A percentile compares a stretch with the other conserved stretches of the same genome.
Evolutionary conservation across 108 stramenopile genomes (phyloP).

Genomic region (Fistulifera pelliculosa): DNA sequence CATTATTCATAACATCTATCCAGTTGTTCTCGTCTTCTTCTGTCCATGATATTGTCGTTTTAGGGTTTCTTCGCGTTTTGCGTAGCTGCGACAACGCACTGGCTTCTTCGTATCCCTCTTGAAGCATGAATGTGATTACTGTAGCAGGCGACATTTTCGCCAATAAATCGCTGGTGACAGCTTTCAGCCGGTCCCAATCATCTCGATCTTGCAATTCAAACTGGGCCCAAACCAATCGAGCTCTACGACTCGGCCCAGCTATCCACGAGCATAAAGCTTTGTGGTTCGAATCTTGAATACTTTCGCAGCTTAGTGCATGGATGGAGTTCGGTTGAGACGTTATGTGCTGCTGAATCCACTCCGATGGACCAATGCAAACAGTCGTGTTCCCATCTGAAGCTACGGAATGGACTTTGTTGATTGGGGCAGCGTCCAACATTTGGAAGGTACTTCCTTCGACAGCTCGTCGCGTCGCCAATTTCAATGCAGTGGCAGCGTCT

Average conservation of each 20-base stretch:
- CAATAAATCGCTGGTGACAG: conserved; percentile 21
- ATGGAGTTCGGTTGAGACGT: conserved; percentile 33
- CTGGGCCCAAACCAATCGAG: conserved; percentile 61
- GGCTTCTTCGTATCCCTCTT: conserved; percentile 36
- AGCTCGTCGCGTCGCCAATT: conserved; percentile 61
- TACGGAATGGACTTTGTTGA: conserved; percentile 12
- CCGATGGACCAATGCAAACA: conserved; percentile 55
- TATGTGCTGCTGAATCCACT: conserved; percentile 56
- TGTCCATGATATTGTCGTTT: conserved; percentile 48
- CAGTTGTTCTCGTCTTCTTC: conserved; percentile 29
- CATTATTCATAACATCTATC: too few species aligned
- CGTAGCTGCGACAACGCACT: conserved; percentile 22
- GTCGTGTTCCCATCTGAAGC: conserved; percentile 19
- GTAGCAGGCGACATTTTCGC: conserved; percentile 13
- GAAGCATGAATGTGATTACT: conserved; percentile 50
- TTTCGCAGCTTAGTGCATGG: conserved; percentile 56
- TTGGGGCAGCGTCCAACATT: conserved; percentile 26
- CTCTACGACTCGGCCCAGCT: conserved; percentile 27
- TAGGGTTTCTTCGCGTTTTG: conserved; percentile 32
- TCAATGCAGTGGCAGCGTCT: conserved; percentile 63
- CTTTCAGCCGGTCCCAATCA: conserved; percentile 15
- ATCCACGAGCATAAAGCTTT: conserved; percentile 68
- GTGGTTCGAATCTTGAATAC: conserved; percentile 28
- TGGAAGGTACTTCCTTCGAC: conserved; percentile 40
- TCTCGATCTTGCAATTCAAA: conserved; percentile 16